Evolutionary conservation across 306 rosid species (phyloP).

Genomic region (Lupinus albus): DNA sequence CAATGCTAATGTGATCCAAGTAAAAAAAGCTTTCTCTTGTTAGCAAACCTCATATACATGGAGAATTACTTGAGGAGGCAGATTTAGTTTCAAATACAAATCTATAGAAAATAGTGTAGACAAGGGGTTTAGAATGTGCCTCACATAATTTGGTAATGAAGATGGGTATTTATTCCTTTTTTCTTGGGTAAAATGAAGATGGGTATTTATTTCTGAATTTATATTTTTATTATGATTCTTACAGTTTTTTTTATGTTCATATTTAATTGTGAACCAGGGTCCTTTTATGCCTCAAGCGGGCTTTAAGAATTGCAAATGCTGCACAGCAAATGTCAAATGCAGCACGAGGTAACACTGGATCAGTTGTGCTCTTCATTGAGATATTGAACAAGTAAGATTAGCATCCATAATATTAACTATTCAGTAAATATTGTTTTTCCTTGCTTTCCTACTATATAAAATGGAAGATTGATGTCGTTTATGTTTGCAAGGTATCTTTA

Average conservation of each 20-base stretch:
- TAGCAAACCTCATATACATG: not conserved
- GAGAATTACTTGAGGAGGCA: not conserved
- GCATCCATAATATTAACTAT: not conserved
- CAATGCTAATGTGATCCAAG: no score
- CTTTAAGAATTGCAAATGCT: constrained; percentile 89
- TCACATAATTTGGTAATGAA: constrained; percentile 15
- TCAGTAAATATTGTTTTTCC: constrained; percentile 10
- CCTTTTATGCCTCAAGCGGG: constrained; percentile 85
- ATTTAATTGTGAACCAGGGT: constrained; percentile 58
- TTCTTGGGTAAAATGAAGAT: not conserved
- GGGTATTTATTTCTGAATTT: constrained; percentile 17
- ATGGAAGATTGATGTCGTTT: constrained; percentile 22
- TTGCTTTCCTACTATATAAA: constrained; percentile 3
- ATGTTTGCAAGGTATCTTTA: constrained; percentile 76
- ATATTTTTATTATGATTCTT: constrained; percentile 18
- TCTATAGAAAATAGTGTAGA: not conserved
- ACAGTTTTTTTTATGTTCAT: not conserved
- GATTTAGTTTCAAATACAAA: not conserved
- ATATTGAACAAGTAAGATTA: constrained; percentile 82
- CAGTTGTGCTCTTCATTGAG: constrained; percentile 85
- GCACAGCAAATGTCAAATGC: constrained; percentile 92
- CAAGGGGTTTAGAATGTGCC: constrained; percentile 1
- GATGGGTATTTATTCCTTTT: constrained; percentile 5
- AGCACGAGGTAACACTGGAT: constrained; percentile 81
- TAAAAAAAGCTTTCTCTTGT: no score